Conservation (phyloP, 768 basidiomycete genomes). For the Suillus subalutaceus region DNA sequence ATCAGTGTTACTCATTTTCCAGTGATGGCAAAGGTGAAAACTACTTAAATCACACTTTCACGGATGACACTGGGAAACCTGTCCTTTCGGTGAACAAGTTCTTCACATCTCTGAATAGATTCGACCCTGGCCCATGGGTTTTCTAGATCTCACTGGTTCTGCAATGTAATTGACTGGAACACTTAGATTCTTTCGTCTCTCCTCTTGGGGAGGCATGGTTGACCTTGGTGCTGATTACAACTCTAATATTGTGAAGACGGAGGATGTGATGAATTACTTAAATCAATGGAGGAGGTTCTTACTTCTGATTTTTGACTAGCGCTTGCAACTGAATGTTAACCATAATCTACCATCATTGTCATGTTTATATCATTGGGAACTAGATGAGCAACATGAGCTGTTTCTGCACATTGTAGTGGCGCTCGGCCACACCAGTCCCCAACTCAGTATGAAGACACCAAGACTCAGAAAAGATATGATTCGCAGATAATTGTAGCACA, state of each 20-base stretch:
- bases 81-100: background rate
- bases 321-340: too few species aligned
- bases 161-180: background rate
- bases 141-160: background rate
- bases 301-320: background rate
- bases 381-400: too few species aligned
- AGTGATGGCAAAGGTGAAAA: constrained; percentile 1
- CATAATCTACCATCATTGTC: too few species aligned
- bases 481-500: too few species aligned
- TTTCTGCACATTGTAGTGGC: too few species aligned
- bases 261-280: background rate
- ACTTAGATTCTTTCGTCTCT: background rate
- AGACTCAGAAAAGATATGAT: too few species aligned
- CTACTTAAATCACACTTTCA: background rate
- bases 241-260: background rate
- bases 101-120: background rate
- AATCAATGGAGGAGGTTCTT: background rate
- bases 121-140: background rate
- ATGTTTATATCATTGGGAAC: too few species aligned
- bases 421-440: too few species aligned
- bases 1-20: background rate
- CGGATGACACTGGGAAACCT: background rate
- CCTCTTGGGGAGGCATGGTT: background rate
- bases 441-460: too few species aligned
- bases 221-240: background rate